Evolutionary conservation across 148 eudicot species (phyloP), one percentile per base, ranked within the genome.

Genomic region (Limonium bicolor): DNA sequence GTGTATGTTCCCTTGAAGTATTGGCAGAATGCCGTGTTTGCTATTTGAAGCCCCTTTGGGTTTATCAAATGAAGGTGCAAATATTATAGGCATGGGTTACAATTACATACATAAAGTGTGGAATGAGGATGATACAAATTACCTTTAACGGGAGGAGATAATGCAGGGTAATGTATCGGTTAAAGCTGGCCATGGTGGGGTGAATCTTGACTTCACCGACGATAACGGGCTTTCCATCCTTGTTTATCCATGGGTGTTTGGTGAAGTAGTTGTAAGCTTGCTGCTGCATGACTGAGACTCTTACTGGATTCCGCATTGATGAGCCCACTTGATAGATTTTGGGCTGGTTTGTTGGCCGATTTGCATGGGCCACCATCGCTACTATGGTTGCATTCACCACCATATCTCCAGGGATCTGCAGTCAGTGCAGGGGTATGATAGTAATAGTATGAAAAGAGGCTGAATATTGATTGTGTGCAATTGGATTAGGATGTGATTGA

Each of bases 121-220:
- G 27, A 6, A 26, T 15, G 8, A 9, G 27, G 3, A 31, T 1
- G 31, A 17, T 34, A 4, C 4, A 3, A 45, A 61, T 41, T 60
- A 80, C 94, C 94, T 82, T 72, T 44, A 74, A 55, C 1, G 94
- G 94, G 17, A 82, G 53, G 11, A 78, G 24, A 61, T 82, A 82
- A 41, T 48, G 74, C 50, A 82, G 36, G 20, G 68, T 51, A 41
- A 82, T 46, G 70, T 77, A 69, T 66, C 72, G 53, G 3, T 48
- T 58, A 58, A 74, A 82, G 66, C 80, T 74, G 13, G 65, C 68
- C 75, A 82, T 69, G 35, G 77, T 46, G 30, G 52, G 53, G 7
- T 74, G 14, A 14, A 78, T 65, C 22, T 50, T 69, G 30, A 70
- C 56, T 13, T 75, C 60, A 30, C 63, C 51, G 29, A 78, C 94